phyloP scores from a whole-genome alignment of 2,329 filamentous ascomycete genomes.

The Cercospora janseana region DNA sequence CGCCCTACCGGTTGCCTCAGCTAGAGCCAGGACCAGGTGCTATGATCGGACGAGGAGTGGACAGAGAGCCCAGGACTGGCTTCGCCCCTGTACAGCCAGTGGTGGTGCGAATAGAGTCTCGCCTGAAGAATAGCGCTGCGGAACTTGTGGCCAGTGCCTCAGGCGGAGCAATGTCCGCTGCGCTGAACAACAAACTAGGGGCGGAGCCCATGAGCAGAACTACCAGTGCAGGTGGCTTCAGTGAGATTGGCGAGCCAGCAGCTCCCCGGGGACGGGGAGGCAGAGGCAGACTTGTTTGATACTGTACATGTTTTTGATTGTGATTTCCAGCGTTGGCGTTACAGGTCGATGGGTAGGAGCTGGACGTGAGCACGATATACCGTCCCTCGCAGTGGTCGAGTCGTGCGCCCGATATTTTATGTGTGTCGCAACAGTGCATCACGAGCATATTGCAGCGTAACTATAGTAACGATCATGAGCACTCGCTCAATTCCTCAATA shows the following conservation, averaged over 20 bases:
- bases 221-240: slow-evolving; percentile 29
- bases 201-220: slow-evolving; percentile 35
- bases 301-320: not conserved
- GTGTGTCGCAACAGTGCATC: no score
- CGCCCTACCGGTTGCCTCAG: slow-evolving; percentile 38
- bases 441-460: no score
- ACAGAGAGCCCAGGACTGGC: slow-evolving; percentile 35
- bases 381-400: not conserved
- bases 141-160: slow-evolving; percentile 16
- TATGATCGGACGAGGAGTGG: slow-evolving; percentile 36
- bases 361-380: not conserved
- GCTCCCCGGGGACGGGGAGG: slow-evolving; percentile 26
- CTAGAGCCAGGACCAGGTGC: slow-evolving; percentile 38
- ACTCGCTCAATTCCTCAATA: no score
- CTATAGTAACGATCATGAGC: not conserved
- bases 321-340: slow-evolving; percentile 12
- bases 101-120: slow-evolving; percentile 25
- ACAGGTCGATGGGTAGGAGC: not conserved
- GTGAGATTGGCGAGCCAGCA: slow-evolving; percentile 29
- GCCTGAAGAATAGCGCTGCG: slow-evolving; percentile 16
- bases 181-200: slow-evolving; percentile 28
- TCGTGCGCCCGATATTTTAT: no score
- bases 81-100: slow-evolving; percentile 34
- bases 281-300: slow-evolving; percentile 9
- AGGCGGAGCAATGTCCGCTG: slow-evolving; percentile 30